Conservation (phyloP, 257 asterid genomes). For the Cruciata laevipes region DNA sequence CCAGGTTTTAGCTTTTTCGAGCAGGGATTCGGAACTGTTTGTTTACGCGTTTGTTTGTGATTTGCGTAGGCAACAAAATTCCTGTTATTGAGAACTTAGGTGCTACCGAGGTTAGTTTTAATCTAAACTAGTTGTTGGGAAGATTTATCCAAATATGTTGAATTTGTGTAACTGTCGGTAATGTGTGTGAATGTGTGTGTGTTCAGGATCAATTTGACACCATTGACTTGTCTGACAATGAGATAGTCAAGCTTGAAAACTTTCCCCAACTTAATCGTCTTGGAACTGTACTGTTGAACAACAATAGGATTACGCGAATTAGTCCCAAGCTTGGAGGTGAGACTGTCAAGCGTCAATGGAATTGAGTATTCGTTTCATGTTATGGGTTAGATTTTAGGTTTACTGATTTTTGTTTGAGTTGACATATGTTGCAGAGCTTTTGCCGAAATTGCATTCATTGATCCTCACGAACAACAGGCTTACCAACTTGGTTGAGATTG, state of each 20-base stretch:
- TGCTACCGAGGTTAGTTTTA: constrained; percentile 77
- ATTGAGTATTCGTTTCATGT: not conserved
- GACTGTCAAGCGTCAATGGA: constrained; percentile 7
- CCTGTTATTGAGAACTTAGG: constrained; percentile 91
- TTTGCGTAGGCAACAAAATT: constrained; percentile 69
- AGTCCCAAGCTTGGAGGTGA: constrained; percentile 86
- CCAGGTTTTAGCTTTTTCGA: not conserved
- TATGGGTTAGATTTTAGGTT: not conserved
- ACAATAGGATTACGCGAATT: constrained; percentile 93
- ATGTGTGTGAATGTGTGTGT: not conserved
- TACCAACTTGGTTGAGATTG: constrained; percentile 86
- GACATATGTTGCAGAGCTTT: constrained; percentile 57
- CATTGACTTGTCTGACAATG: constrained; percentile 92
- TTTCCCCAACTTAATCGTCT: constrained; percentile 73
- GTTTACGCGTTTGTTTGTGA: not conserved
- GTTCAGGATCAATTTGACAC: constrained; percentile 95
- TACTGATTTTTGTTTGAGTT: not conserved
- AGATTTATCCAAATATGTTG: constrained; percentile 5
- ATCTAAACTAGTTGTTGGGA: not conserved
- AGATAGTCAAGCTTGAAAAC: constrained; percentile 96
- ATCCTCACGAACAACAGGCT: constrained; percentile 89
- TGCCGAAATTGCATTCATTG: constrained; percentile 91
- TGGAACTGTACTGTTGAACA: constrained; percentile 85
- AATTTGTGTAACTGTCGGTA: not conserved
- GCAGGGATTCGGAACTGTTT: not conserved